These are phyloP conservation scores for Fremontodendron californicum DNA, from an alignment of 345 rosid genomes.

Conservation along the genomic window DNA sequence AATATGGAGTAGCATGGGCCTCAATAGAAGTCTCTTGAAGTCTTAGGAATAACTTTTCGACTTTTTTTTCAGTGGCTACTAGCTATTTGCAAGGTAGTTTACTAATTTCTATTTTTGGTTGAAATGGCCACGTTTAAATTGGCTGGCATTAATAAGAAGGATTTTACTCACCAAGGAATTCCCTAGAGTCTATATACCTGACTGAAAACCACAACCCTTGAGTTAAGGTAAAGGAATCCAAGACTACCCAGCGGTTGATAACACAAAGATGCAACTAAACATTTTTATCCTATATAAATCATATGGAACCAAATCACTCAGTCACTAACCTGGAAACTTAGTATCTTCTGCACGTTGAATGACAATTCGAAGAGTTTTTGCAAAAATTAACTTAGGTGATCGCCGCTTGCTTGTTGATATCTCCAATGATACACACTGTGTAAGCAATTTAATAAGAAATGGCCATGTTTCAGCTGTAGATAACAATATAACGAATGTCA, in stretches of 20 bases:
- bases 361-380: conserved; percentile 62
- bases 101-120: not conserved
- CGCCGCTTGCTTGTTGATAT: conserved; percentile 70
- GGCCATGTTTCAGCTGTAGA: conserved; percentile 93
- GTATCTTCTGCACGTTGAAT: conserved; percentile 70
- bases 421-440: conserved; percentile 67
- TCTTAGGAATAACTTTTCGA: not conserved
- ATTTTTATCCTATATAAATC: not conserved
- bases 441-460: conserved; percentile 58
- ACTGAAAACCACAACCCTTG: not conserved
- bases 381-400: conserved; percentile 54
- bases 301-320: not conserved
- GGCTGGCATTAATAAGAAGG: not conserved
- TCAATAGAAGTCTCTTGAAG: not conserved
- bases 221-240: not conserved
- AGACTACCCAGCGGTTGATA: not conserved
- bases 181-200: not conserved
- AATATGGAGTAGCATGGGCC: not conserved
- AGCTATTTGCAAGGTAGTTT: not conserved
- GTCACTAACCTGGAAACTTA: conserved; percentile 57
- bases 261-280: not conserved
- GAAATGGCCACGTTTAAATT: not conserved
- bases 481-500: conserved; percentile 24
- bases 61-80: not conserved
- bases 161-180: not conserved